Percentiles rank a stretch among this genome's conserved stretches.
Evolutionary conservation across 1,139 yeast species (phyloP).

Genomic region (Geotrichum reessii): DNA sequence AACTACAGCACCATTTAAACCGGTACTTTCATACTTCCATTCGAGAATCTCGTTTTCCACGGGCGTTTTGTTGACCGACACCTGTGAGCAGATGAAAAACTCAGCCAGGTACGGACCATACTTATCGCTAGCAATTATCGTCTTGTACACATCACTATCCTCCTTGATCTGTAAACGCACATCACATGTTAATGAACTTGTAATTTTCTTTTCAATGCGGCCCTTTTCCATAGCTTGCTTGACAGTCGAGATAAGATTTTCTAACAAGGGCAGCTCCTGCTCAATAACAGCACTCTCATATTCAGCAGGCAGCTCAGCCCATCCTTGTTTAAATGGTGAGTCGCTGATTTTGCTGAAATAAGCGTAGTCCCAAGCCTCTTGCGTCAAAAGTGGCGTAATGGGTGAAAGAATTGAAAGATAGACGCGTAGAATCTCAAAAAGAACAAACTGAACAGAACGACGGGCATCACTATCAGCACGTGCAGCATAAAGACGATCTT

Average conservation of each 20-base stretch:
- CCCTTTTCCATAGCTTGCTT: conserved; percentile 48
- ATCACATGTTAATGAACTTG: conserved; percentile 60
- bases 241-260: conserved; percentile 47
- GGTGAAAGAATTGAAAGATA: conserved; percentile 71
- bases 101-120: conserved; percentile 40
- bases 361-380: conserved; percentile 75
- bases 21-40: conserved; percentile 34
- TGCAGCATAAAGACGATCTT: conserved; percentile 72
- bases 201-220: conserved; percentile 45
- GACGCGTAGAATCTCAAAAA: conserved; percentile 53
- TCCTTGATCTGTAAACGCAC: conserved; percentile 38
- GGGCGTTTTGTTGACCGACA: conserved; percentile 35
- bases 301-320: conserved; percentile 39
- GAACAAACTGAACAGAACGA: conserved; percentile 64
- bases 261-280: conserved; percentile 37
- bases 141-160: conserved; percentile 18
- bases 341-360: conserved; percentile 27
- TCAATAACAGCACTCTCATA: conserved; percentile 36
- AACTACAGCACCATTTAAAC: conserved; percentile 34
- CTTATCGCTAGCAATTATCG: conserved; percentile 24
- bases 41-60: conserved; percentile 23
- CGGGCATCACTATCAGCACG: conserved; percentile 44
- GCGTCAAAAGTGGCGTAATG: conserved; percentile 73
- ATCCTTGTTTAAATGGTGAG: conserved; percentile 53
- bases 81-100: conserved; percentile 61